These are phyloP conservation scores for Chlamydomonas urium DNA, from an alignment of 139 green algal species.

Conservation along the genomic window DNA sequence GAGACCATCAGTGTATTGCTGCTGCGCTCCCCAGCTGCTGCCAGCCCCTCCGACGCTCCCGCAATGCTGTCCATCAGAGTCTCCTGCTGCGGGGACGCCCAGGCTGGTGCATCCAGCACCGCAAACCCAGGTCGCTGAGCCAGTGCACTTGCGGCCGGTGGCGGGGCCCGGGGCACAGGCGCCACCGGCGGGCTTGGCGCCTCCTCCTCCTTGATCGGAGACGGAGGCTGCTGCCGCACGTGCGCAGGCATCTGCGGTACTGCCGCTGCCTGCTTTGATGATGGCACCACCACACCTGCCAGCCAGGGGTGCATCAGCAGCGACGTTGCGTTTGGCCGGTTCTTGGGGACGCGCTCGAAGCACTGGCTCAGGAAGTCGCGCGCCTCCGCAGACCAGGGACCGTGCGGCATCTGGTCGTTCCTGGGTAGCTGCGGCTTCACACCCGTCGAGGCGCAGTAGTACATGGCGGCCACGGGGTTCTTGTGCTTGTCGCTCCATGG, in stretches of 20 bases:
- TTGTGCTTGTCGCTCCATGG: slow-evolving; percentile 16
- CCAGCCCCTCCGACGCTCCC: no score
- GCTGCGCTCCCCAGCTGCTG: no score
- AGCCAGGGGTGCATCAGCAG: slow-evolving; percentile 81
- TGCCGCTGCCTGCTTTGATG: neutral
- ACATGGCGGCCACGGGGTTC: slow-evolving; percentile 15
- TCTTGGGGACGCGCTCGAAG: slow-evolving; percentile 75
- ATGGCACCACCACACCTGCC: neutral
- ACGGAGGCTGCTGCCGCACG: neutral
- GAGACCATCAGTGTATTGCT: no score
- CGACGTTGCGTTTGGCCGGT: slow-evolving; percentile 61
- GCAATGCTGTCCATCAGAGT: no score
- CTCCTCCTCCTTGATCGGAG: slow-evolving; percentile 10
- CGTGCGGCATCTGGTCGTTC: slow-evolving; percentile 57
- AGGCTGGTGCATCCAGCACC: no score
- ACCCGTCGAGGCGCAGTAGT: slow-evolving; percentile 49
- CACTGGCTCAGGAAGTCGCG: slow-evolving; percentile 86
- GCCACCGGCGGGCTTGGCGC: no score
- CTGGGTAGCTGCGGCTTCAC: slow-evolving; percentile 68
- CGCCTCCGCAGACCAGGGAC: no score
- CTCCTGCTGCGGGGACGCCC: no score
- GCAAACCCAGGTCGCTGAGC: no score
- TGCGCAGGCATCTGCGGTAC: neutral
- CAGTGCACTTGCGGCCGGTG: no score
- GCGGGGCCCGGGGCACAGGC: no score